Evolutionary conservation across 768 basidiomycete genomes (phyloP).

Genomic region (Mycena olivaceomarginata): DNA sequence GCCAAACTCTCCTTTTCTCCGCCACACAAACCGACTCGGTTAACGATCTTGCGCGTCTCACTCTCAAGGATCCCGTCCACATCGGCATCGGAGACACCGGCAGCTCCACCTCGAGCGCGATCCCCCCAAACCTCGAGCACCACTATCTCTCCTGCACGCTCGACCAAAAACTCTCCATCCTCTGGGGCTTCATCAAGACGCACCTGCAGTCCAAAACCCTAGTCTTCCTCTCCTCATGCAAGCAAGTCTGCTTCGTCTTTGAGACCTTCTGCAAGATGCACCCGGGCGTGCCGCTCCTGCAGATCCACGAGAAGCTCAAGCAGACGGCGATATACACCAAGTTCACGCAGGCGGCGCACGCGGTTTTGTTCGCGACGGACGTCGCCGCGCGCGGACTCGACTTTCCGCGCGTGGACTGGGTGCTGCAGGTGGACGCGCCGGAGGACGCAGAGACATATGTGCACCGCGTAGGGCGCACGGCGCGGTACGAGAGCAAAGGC

Average conservation of each 20-base stretch:
- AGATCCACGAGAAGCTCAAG: slow-evolving; percentile 97
- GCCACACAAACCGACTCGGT: slow-evolving; percentile 97
- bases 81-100: slow-evolving; percentile 77
- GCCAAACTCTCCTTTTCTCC: slow-evolving; percentile 97
- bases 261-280: slow-evolving; percentile 98
- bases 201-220: slow-evolving; percentile 94
- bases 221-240: slow-evolving; percentile 96
- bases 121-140: slow-evolving; percentile 90
- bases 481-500: slow-evolving; percentile 93
- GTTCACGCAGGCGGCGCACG: slow-evolving; percentile 88
- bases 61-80: slow-evolving; percentile 87
- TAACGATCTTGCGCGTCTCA: slow-evolving; percentile 91
- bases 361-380: slow-evolving; percentile 95
- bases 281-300: slow-evolving; percentile 94
- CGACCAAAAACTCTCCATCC: slow-evolving; percentile 91
- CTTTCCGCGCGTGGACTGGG: slow-evolving; percentile 98
- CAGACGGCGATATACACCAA: slow-evolving; percentile 92
- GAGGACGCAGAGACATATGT: slow-evolving; percentile 99
- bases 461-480: slow-evolving; percentile 96
- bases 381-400: slow-evolving; percentile 97
- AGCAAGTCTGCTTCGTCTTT: slow-evolving; percentile 97
- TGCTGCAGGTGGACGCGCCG: slow-evolving; percentile 95
- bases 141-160: slow-evolving; percentile 90
- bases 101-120: slow-evolving; percentile 65
- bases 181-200: slow-evolving; percentile 96